These are phyloP conservation scores for Medicago arabica DNA, from an alignment of 306 rosid species.

Conservation along the genomic window DNA sequence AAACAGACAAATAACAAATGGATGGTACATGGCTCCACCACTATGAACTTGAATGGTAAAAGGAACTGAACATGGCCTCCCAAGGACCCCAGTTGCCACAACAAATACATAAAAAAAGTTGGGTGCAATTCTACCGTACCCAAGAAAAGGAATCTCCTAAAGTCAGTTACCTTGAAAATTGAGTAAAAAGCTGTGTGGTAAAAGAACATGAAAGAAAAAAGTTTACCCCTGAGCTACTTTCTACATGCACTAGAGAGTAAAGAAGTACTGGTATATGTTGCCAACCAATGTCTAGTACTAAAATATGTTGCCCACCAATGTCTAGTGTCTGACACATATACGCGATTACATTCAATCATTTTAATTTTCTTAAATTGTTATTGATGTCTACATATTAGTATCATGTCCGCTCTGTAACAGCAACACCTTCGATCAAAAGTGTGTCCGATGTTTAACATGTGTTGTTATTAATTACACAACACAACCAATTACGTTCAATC, in stretches of 20 bases:
- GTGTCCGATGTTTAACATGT: not conserved
- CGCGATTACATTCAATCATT: not conserved
- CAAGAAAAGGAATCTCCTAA: constrained; percentile 36
- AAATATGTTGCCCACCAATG: too few relatives aligned
- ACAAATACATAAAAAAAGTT: constrained; percentile 18
- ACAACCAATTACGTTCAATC: not conserved
- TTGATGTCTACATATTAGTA: not conserved
- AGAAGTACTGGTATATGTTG: not conserved
- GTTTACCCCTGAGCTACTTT: not conserved
- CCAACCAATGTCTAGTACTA: not conserved
- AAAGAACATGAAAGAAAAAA: constrained; percentile 19
- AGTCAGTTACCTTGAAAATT: constrained; percentile 32
- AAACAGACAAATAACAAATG: constrained; percentile 47
- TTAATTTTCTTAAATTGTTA: not conserved
- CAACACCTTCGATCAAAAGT: not conserved
- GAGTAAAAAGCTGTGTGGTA: constrained; percentile 24
- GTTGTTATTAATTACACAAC: not conserved
- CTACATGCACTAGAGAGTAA: not conserved
- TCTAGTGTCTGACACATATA: not conserved
- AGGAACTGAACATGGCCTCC: constrained; percentile 21
- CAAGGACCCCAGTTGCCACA: constrained; percentile 31
- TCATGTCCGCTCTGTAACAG: not conserved
- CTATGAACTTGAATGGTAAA: constrained; percentile 35
- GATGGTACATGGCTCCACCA: constrained; percentile 44
- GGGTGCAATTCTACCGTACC: constrained; percentile 17